Conservation (phyloP, 2,329 filamentous ascomycete species). For the Zopfia rhizophila region DNA sequence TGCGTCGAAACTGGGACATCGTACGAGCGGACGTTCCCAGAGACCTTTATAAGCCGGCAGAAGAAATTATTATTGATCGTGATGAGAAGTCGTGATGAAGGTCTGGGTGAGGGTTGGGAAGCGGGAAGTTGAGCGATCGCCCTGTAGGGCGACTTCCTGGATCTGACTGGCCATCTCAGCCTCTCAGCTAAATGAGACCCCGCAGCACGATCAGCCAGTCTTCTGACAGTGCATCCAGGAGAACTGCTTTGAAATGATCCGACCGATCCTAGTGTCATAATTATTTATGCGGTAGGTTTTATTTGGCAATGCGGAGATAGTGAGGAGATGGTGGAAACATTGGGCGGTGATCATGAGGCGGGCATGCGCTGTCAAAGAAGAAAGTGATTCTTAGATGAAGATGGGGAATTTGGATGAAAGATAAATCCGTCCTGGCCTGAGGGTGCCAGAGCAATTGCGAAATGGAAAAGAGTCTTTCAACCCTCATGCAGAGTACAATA, state of each 20-base stretch:
- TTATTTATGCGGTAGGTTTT: too few relatives aligned
- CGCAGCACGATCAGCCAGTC: conserved; percentile 22
- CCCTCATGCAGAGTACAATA: too few relatives aligned
- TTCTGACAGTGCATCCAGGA: conserved; percentile 2
- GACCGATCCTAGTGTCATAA: too few relatives aligned
- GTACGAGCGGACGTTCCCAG: conserved; percentile 20
- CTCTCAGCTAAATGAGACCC: conserved; percentile 33
- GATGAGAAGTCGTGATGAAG: conserved; percentile 5
- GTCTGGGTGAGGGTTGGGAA: conserved; percentile 8
- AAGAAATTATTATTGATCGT: conserved; percentile 12
- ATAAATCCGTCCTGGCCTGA: too few relatives aligned
- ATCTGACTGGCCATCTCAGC: conserved; percentile 29
- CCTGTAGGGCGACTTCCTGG: conserved; percentile 26
- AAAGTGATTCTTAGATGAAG: background rate
- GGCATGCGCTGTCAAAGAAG: conserved; percentile 3
- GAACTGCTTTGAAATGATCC: conserved; percentile 4
- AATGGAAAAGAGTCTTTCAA: too few relatives aligned
- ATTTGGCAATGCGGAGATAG: background rate
- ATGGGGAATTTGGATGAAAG: conserved; percentile 16
- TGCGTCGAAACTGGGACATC: conserved; percentile 2
- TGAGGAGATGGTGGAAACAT: background rate
- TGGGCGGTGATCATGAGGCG: conserved; percentile 3
- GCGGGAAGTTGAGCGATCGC: conserved; percentile 33
- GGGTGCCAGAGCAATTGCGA: too few relatives aligned
- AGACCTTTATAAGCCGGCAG: conserved; percentile 11